Evolutionary conservation across 1,139 yeast species (phyloP).

Genomic region (Candida pseudoviswanathii): DNA sequence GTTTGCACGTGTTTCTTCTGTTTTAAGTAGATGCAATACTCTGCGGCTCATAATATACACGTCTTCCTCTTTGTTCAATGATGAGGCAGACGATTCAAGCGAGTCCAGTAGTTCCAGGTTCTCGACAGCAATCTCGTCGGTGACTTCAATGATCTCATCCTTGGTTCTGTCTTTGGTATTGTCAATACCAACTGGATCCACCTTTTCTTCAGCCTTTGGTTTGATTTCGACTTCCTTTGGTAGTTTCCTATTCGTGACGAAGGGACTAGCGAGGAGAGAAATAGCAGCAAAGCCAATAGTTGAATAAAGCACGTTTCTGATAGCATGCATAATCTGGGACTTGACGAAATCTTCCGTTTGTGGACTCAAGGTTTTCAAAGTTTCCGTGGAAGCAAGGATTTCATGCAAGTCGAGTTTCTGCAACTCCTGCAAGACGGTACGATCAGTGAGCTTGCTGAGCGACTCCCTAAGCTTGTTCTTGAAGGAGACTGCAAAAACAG

Average conservation of each 20-base stretch:
- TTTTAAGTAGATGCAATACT: too few species aligned
- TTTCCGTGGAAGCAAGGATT: slow-evolving; percentile 22
- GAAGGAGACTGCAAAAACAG: slow-evolving; percentile 35
- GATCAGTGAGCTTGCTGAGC: slow-evolving; percentile 20
- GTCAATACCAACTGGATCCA: background rate
- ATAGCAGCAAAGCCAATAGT: slow-evolving; percentile 29
- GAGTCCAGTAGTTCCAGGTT: too few species aligned
- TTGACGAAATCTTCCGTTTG: slow-evolving; percentile 30
- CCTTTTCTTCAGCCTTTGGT: background rate
- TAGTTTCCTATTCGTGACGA: slow-evolving; percentile 31
- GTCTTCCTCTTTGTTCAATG: too few species aligned
- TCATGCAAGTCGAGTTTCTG: slow-evolving; percentile 13
- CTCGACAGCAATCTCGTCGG: too few species aligned
- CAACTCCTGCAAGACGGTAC: slow-evolving; percentile 23
- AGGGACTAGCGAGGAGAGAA: slow-evolving; percentile 22
- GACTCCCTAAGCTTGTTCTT: slow-evolving; percentile 20
- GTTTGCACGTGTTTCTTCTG: too few species aligned
- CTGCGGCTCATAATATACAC: too few species aligned
- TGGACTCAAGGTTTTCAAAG: slow-evolving; percentile 24
- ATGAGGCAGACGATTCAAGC: too few species aligned
- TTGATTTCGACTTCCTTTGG: slow-evolving; percentile 19
- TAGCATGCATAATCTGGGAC: slow-evolving; percentile 30
- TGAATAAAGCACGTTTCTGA: slow-evolving; percentile 37
- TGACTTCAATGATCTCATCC: too few species aligned
- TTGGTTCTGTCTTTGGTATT: too few species aligned